phyloP scores from a whole-genome alignment of 2,329 filamentous ascomycete species.

The Allantophomopsis cytisporea region DNA sequence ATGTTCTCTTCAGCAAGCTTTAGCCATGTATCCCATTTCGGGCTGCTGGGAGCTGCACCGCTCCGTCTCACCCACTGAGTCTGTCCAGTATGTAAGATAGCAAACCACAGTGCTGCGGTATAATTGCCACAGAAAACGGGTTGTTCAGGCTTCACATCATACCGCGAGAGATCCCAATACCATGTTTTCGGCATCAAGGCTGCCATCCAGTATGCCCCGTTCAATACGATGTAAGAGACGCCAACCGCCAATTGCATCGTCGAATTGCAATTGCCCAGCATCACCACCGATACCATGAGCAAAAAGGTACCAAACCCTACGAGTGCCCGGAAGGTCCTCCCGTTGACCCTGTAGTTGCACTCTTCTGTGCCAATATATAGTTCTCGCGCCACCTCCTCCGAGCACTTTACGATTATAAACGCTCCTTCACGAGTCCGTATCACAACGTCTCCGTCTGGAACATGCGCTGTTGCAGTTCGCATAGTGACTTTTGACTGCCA shows the following conservation, averaged over 20 bases:
- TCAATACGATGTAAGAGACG: slow-evolving; percentile 41
- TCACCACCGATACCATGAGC: slow-evolving; percentile 46
- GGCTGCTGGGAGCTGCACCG: slow-evolving; percentile 35
- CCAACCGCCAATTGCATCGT: slow-evolving; percentile 45
- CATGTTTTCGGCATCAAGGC: slow-evolving; percentile 21
- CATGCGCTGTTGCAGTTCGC: slow-evolving; percentile 29
- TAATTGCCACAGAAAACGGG: slow-evolving; percentile 29
- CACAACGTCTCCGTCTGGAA: slow-evolving; percentile 41
- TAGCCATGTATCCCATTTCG: slow-evolving; percentile 36
- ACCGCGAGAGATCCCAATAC: slow-evolving; percentile 45
- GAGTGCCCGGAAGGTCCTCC: slow-evolving; percentile 30
- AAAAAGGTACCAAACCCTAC: slow-evolving; percentile 44
- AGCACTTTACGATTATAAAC: slow-evolving; percentile 41
- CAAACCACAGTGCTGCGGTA: slow-evolving; percentile 44
- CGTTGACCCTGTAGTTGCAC: slow-evolving; percentile 38
- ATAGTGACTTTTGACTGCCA: slow-evolving; percentile 42
- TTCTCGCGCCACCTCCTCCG: slow-evolving; percentile 47
- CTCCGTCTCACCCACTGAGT: slow-evolving; percentile 38
- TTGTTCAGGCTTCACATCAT: slow-evolving; percentile 26
- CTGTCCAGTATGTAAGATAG: slow-evolving; percentile 36
- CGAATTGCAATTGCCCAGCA: slow-evolving; percentile 49
- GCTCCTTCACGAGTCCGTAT: slow-evolving; percentile 46
- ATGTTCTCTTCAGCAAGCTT: slow-evolving; percentile 28
- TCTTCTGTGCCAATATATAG: slow-evolving; percentile 47
- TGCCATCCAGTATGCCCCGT: slow-evolving; percentile 39